These are phyloP conservation scores for Hymenochaete sp. DNA, from an alignment of 1,284 basidiomycete species.

Conservation along the genomic window DNA sequence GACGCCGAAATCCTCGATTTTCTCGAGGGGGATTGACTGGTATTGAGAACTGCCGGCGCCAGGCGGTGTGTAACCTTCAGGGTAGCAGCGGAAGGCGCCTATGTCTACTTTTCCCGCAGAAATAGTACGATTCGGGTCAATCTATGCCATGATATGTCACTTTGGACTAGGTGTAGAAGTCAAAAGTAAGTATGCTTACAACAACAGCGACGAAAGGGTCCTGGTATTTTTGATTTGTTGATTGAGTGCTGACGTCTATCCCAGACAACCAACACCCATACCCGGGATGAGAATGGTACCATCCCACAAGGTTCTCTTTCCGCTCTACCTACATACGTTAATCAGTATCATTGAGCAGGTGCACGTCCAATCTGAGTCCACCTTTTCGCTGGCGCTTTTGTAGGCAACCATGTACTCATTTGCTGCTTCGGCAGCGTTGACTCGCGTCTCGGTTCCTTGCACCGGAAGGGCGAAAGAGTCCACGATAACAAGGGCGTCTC, in stretches of 20 bases:
- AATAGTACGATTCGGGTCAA: conserved; percentile 97
- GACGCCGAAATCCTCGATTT: conserved; percentile 97
- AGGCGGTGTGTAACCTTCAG: conserved; percentile 83
- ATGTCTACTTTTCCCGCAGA: conserved; percentile 98
- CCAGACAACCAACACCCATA: conserved; percentile 97
- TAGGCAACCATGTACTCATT: conserved; percentile 99
- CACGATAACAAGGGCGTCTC: conserved; percentile 82
- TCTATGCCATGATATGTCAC: conserved; percentile 37
- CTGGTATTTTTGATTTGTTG: conserved; percentile 89
- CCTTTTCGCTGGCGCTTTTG: conserved; percentile 70
- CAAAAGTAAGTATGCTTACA: conserved; percentile 39
- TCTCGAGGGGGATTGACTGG: conserved; percentile 88
- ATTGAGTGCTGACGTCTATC: conserved; percentile 93
- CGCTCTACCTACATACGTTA: conserved; percentile 54
- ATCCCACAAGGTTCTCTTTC: conserved; percentile 88
- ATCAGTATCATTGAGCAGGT: not conserved
- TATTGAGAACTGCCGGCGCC: conserved; percentile 68
- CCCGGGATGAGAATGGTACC: conserved; percentile 98
- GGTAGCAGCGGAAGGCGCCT: conserved; percentile 95
- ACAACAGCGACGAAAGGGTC: conserved; percentile 98
- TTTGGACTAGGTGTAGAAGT: conserved; percentile 3
- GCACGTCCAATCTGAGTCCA: no score
- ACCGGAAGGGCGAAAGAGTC: conserved; percentile 97
- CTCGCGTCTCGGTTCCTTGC: conserved; percentile 97
- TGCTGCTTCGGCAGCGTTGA: conserved; percentile 93